Base-by-base conservation (phyloP, 345 rosid genomes). In the Aquilaria yunnanensis region DNA sequence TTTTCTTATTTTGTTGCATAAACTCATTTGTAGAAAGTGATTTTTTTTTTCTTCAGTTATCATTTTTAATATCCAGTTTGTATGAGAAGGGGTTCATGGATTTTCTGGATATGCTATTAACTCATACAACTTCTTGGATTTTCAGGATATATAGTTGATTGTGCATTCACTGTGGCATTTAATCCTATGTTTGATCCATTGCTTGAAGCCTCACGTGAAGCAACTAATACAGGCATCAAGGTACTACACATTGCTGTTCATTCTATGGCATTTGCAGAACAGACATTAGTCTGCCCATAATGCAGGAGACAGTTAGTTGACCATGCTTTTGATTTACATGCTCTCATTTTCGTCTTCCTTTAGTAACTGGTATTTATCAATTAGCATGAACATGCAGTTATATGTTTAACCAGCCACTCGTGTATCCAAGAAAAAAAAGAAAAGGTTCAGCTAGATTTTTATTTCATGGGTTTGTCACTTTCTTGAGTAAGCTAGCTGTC, bases 101-200 rank as follows among this genome's bases (percentile, higher is more conserved):
- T 37, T 8, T 1, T 14, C n/a, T 59, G 57, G 66, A 31, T 63
- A 45, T 57, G 32, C 47, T 54, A 67, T 47, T 12, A 34, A 32
- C 43, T 8, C 43, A 54, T 68, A 66, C 72, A 12, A 57, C 23
- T 70, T 67, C 31, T 69, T 72, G 64, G 57, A 33, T 62, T 77
- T 72, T 51, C 86, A 94, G 99, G 99, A 54, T 72, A 47, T 72
- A 94, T 91, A n/a, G 80, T 94, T 64, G 99, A 90, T 68, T 91
- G 85, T 80, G 96, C 99, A 47, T 94, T 94, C 77, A 94, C 96
- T 30, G 96, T 94, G 75, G 97, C 99, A n/a, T 89, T 94, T 83
- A 90, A 94, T 69, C 99, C 99, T 14, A 88, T 91, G 87, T 91
- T 61, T 74, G 82, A 94, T 76, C 96, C 97, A 33, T 81, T 94